Percentiles rank a stretch among this genome's conserved stretches.
These are phyloP conservation scores for Penicillium taxi DNA, from an alignment of 495 filamentous ascomycete genomes.

Conservation along the genomic window DNA sequence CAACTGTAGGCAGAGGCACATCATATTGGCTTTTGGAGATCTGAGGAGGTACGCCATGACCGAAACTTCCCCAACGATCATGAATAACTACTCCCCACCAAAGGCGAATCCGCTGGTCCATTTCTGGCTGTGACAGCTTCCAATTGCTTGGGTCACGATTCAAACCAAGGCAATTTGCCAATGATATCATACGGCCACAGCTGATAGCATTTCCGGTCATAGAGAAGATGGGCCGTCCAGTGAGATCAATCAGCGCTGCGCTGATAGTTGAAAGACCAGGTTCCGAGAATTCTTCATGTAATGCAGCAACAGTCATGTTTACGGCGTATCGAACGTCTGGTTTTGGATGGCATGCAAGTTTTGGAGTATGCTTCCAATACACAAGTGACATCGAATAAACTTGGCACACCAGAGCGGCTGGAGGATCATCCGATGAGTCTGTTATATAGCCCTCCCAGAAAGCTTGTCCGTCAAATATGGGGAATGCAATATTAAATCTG, in stretches of 20 bases:
- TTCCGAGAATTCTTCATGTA: slow-evolving; percentile 45
- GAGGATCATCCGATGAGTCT: slow-evolving; percentile 34
- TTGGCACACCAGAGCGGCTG: slow-evolving; percentile 45
- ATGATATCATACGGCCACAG: slow-evolving; percentile 41
- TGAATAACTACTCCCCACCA: slow-evolving; percentile 51
- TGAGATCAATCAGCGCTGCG: slow-evolving; percentile 42
- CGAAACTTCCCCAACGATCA: slow-evolving; percentile 48
- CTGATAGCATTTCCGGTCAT: slow-evolving; percentile 47
- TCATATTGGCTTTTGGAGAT: slow-evolving; percentile 46
- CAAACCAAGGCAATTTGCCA: slow-evolving; percentile 45
- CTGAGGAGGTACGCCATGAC: slow-evolving; percentile 45
- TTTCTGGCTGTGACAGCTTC: slow-evolving; percentile 41
- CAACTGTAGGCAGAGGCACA: slow-evolving; percentile 43
- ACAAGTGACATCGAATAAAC: slow-evolving; percentile 46
- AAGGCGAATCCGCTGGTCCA: slow-evolving; percentile 39
- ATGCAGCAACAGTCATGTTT: slow-evolving; percentile 44
- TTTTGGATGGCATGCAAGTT: slow-evolving; percentile 38
- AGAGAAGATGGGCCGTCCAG: slow-evolving; percentile 44
- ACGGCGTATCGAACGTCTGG: slow-evolving; percentile 45
- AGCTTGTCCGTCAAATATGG: slow-evolving; percentile 44
- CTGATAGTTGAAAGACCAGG: slow-evolving; percentile 45
- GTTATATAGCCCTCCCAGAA: slow-evolving; percentile 41
- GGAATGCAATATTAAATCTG: slow-evolving; percentile 46
- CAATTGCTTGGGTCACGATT: slow-evolving; percentile 43
- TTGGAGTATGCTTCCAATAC: slow-evolving; percentile 43